Percentiles rank a stretch among this genome's conserved stretches.
phyloP scores from a whole-genome alignment of 2,329 filamentous ascomycete species.

The Microdochium paspali region DNA sequence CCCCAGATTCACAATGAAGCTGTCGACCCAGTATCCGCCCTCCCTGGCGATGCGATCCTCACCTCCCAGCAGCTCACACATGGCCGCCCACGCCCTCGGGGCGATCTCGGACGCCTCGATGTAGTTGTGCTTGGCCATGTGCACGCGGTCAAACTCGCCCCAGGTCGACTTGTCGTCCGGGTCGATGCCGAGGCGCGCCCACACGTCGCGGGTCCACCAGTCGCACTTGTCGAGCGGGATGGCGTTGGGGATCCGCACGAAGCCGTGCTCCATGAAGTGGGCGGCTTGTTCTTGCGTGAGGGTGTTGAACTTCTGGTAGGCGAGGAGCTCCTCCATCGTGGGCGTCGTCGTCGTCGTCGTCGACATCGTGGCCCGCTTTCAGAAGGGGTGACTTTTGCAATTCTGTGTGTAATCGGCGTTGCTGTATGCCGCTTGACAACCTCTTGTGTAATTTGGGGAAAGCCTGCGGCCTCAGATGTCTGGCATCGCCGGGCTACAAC shows the following conservation, averaged over 20 bases:
- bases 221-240: not conserved
- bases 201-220: not conserved
- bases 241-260: not conserved
- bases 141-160: constrained; percentile 34
- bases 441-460: too few species aligned
- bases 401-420: too few species aligned
- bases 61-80: constrained; percentile 41
- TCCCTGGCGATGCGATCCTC: constrained; percentile 28
- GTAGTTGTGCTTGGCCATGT: constrained; percentile 38
- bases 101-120: constrained; percentile 33
- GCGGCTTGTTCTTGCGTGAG: not conserved
- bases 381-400: too few species aligned
- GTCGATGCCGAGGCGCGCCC: constrained; percentile 32
- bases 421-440: too few species aligned
- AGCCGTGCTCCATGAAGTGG: not conserved
- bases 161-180: constrained; percentile 42
- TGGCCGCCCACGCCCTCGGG: constrained; percentile 42
- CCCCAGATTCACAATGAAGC: constrained; percentile 47
- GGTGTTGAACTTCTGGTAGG: not conserved
- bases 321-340: not conserved
- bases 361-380: too few species aligned
- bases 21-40: constrained; percentile 37
- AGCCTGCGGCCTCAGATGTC: too few species aligned
- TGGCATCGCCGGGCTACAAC: too few species aligned
- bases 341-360: not conserved